Evolutionary conservation across 331 rosid species (phyloP).

Genomic region (Saraca asoca): DNA sequence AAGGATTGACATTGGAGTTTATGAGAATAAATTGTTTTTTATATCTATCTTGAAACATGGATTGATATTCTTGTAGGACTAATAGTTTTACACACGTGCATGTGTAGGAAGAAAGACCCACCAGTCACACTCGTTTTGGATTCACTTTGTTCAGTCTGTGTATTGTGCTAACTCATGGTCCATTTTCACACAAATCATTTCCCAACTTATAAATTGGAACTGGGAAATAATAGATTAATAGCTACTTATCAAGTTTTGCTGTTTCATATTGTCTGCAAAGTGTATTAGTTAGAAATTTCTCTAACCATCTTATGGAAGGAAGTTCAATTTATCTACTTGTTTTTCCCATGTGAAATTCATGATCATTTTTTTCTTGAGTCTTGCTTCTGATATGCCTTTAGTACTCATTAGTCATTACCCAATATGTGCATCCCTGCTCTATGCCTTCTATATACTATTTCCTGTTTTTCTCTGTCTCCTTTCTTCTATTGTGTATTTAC

Average conservation of each 20-base stretch:
- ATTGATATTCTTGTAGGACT: no score
- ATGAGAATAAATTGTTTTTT: no score
- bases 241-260: background rate
- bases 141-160: background rate
- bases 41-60: constrained; percentile 1
- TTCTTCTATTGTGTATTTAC: background rate
- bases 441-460: background rate
- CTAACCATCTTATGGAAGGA: background rate
- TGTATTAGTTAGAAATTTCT: background rate
- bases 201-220: no score
- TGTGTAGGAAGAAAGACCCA: background rate
- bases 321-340: background rate
- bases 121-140: background rate
- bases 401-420: background rate
- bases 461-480: background rate
- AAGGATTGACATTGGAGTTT: background rate
- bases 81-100: background rate
- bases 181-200: background rate
- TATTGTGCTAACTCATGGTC: no score
- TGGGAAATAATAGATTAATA: no score
- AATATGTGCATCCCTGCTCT: background rate
- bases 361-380: background rate
- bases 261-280: background rate
- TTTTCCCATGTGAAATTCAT: background rate
- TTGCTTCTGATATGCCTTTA: no score